Conservation (phyloP, 1,284 basidiomycete species). For the Exsudoporus floridanus region DNA sequence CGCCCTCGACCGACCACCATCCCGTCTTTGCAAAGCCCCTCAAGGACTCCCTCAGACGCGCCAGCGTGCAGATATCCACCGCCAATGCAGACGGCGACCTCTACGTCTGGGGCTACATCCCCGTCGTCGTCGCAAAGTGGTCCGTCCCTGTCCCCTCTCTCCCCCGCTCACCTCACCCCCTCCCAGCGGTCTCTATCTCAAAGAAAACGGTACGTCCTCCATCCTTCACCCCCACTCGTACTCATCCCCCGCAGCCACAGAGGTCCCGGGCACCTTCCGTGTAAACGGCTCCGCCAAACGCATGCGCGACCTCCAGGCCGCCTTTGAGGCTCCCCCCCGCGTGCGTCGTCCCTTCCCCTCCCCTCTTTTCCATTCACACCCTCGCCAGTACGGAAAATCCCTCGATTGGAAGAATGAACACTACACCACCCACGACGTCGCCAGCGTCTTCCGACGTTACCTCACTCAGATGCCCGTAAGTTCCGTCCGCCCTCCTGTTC, state of each 20-base stretch:
- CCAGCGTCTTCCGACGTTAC: conserved; percentile 93
- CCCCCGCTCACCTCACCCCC: conserved; percentile 6
- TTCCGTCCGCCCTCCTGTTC: conserved; percentile 24
- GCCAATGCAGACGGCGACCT: conserved; percentile 78
- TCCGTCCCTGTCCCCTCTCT: conserved; percentile 42
- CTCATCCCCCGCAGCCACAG: conserved; percentile 63
- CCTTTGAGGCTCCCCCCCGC: conserved; percentile 86
- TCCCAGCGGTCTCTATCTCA: conserved; percentile 81
- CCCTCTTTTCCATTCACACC: conserved; percentile 3
- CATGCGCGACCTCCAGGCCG: conserved; percentile 91
- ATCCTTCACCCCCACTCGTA: not conserved
- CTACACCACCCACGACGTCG: conserved; percentile 94
- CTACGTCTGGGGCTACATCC: conserved; percentile 92
- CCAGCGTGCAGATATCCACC: conserved; percentile 94
- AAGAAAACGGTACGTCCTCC: conserved; percentile 69
- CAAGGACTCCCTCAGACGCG: conserved; percentile 80
- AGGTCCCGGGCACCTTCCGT: conserved; percentile 94
- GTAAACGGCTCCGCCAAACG: conserved; percentile 91
- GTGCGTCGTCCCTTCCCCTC: conserved; percentile 47
- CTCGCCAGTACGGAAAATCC: conserved; percentile 81
- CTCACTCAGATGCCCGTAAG: conserved; percentile 94
- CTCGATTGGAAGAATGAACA: conserved; percentile 85
- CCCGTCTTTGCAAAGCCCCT: conserved; percentile 87
- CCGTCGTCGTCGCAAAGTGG: conserved; percentile 97
- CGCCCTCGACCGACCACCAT: conserved; percentile 38